Percentiles rank a stretch among this genome's conserved stretches.
Conservation (phyloP, 2,329 filamentous ascomycete species). For the Didymella sp. region DNA sequence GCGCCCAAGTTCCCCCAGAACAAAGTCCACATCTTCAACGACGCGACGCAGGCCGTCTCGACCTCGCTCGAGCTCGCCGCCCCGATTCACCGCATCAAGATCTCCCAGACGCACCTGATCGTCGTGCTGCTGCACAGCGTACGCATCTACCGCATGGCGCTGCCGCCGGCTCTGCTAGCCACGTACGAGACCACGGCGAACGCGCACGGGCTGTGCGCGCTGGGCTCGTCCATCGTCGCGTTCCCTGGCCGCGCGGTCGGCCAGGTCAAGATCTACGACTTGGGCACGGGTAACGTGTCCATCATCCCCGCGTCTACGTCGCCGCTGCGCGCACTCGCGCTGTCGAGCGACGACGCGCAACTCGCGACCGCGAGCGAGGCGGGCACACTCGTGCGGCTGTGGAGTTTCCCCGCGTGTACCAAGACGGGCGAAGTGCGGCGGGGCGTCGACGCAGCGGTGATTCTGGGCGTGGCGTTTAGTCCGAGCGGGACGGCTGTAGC, state of each 20-base stretch:
- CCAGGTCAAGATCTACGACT: slow-evolving; percentile 86
- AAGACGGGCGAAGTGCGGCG: slow-evolving; percentile 84
- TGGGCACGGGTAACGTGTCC: slow-evolving; percentile 80
- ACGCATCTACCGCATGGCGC: slow-evolving; percentile 79
- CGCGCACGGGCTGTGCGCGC: slow-evolving; percentile 76
- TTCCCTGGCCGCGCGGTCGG: slow-evolving; percentile 88
- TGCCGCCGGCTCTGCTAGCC: slow-evolving; percentile 71
- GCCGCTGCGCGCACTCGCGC: slow-evolving; percentile 75
- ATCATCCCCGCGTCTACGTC: slow-evolving; percentile 92
- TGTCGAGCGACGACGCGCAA: slow-evolving; percentile 80
- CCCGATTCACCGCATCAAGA: slow-evolving; percentile 77
- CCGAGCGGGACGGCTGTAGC: slow-evolving; percentile 81
- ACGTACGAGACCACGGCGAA: slow-evolving; percentile 89
- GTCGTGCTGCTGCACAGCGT: slow-evolving; percentile 84
- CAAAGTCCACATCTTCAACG: slow-evolving; percentile 94
- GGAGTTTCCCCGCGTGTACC: slow-evolving; percentile 79
- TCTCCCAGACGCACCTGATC: slow-evolving; percentile 77
- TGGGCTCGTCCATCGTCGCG: slow-evolving; percentile 75
- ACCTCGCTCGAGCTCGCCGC: slow-evolving; percentile 81
- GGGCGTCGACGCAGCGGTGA: slow-evolving; percentile 84
- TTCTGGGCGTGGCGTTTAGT: slow-evolving; percentile 88
- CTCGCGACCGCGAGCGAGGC: slow-evolving; percentile 91
- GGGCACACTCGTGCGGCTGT: slow-evolving; percentile 89
- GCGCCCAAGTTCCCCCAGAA: slow-evolving; percentile 86
- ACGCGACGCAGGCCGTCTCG: slow-evolving; percentile 75